Conservation (phyloP, 306 rosid genomes). For the Crataegus laevigata region DNA sequence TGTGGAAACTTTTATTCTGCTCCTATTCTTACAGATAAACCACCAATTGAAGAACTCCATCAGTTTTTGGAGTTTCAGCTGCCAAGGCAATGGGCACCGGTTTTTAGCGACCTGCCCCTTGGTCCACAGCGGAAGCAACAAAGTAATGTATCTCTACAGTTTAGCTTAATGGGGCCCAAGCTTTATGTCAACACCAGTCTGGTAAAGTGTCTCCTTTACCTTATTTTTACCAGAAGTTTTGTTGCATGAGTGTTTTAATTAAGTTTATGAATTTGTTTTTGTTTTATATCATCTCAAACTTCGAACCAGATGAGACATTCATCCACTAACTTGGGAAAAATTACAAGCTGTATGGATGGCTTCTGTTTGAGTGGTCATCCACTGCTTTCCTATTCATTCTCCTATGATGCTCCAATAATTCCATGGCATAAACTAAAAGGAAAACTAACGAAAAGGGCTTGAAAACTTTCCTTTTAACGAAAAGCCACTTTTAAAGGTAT, state of each 20-base stretch:
- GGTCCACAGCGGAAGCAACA: slow-evolving; percentile 89
- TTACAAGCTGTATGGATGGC: neutral
- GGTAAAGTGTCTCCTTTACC: slow-evolving; percentile 35
- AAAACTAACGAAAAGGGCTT: no score
- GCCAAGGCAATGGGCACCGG: slow-evolving; percentile 99
- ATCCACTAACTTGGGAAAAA: neutral
- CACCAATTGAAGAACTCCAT: slow-evolving; percentile 89
- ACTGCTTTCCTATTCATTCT: neutral
- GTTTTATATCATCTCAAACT: neutral
- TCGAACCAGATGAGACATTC: neutral
- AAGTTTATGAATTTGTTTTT: neutral
- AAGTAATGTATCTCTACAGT: slow-evolving; percentile 70
- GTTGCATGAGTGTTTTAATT: neutral
- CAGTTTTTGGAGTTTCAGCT: slow-evolving; percentile 98
- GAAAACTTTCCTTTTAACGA: no score
- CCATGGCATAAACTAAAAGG: neutral
- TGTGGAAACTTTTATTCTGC: slow-evolving; percentile 8
- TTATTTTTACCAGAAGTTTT: neutral
- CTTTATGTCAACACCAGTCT: slow-evolving; percentile 73
- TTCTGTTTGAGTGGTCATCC: neutral
- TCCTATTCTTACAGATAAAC: slow-evolving; percentile 64
- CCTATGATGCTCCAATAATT: neutral
- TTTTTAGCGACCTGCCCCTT: slow-evolving; percentile 95
- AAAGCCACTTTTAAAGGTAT: no score
- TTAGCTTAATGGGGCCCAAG: slow-evolving; percentile 91